Conservation (phyloP, 2,329 filamentous ascomycete species). For the Xylariaceae sp. region DNA sequence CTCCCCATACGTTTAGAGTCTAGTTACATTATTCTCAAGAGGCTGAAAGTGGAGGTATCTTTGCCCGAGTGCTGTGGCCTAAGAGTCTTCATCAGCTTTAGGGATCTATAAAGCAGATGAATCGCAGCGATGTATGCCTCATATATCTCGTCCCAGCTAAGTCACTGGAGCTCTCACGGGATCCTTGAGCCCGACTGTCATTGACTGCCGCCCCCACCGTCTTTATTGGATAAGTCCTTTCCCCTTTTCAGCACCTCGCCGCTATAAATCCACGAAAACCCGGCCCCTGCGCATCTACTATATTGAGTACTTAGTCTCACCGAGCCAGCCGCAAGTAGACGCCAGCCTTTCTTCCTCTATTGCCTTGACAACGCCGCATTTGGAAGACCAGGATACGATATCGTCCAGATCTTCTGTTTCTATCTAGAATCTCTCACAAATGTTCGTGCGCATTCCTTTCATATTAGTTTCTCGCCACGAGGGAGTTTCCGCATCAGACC, state of each 20-base stretch:
- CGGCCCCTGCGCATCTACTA: constrained; percentile 3
- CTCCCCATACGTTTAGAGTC: not conserved
- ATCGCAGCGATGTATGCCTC: constrained; percentile 28
- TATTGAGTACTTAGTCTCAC: not conserved
- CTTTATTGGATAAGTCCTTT: constrained; percentile 14
- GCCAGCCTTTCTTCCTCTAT: constrained; percentile 1
- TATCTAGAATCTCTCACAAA: constrained; percentile 7
- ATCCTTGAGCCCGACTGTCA: constrained; percentile 22
- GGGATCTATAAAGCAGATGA: constrained; percentile 32
- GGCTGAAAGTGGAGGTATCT: constrained; percentile 11
- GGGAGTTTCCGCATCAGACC: not conserved
- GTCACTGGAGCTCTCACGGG: constrained; percentile 14
- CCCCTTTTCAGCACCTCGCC: constrained; percentile 6
- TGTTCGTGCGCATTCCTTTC: constrained; percentile 19
- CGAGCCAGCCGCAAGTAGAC: not conserved
- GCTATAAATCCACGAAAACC: constrained; percentile 6
- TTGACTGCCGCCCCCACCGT: constrained; percentile 24
- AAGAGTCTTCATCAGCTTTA: constrained; percentile 1
- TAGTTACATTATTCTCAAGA: not conserved
- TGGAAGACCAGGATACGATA: constrained; percentile 1
- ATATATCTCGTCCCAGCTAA: constrained; percentile 12
- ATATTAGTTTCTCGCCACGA: not conserved
- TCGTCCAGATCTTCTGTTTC: not conserved
- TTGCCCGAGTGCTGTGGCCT: constrained; percentile 3
- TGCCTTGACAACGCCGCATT: constrained; percentile 1